phyloP scores from a whole-genome alignment of 2,329 filamentous ascomycete genomes.

The Dactylonectria macrodidyma region DNA sequence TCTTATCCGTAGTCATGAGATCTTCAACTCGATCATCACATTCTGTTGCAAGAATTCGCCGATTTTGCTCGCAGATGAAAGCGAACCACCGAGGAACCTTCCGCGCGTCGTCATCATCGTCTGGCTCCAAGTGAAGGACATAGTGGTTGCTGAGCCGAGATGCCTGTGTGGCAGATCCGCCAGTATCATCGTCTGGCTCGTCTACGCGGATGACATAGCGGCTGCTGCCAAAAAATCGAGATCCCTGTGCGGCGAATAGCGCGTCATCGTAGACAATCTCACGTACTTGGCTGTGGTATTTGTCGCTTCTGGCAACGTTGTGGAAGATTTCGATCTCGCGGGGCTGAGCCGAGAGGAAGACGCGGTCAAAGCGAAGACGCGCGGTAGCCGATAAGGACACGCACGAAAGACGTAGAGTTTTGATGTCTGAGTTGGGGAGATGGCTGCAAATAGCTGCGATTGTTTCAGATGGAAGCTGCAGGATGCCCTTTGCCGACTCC shows the following conservation, averaged over 20 bases:
- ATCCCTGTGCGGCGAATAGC: background rate
- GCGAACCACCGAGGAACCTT: background rate
- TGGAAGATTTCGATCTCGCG: constrained; percentile 1
- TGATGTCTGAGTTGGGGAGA: background rate
- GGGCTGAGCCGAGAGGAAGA: constrained; percentile 1
- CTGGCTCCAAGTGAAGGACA: background rate
- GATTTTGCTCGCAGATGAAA: background rate
- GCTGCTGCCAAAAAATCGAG: too few species aligned
- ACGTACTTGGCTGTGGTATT: background rate
- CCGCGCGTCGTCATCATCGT: background rate
- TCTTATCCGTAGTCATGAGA: background rate
- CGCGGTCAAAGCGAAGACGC: background rate
- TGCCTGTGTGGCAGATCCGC: too few species aligned
- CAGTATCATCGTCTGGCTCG: too few species aligned
- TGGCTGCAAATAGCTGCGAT: background rate
- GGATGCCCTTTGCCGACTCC: background rate
- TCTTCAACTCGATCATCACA: background rate
- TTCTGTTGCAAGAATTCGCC: background rate
- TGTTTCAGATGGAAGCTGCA: background rate
- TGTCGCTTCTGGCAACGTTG: background rate
- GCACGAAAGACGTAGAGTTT: background rate
- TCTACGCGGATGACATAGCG: too few species aligned
- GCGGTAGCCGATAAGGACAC: background rate
- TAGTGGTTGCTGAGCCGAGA: background rate
- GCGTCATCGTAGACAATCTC: constrained; percentile 12